Base-by-base conservation (phyloP, 495 filamentous ascomycete genomes). In the Talaromyces liani region DNA sequence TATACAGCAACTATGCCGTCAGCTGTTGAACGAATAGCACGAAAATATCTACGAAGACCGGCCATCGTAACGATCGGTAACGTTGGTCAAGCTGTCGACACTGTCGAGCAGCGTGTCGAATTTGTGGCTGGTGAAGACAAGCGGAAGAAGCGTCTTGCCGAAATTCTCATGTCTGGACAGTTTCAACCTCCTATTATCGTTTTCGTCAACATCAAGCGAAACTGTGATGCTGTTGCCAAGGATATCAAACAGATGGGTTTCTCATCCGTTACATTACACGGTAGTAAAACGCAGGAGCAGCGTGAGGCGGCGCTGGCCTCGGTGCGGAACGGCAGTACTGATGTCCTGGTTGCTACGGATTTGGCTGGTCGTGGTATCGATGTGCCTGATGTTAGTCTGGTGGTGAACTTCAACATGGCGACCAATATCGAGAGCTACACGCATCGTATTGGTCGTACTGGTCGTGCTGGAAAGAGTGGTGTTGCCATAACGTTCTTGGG, bases 161-260 rank as follows among this genome's bases (percentile, higher is more conserved):
- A 99, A 67, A 93, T 99, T 58, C 87, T 99, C 55, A 82, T 81
- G 31, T 92, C 90, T 0, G 81, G 88, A 68, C 91, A 97, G 65
- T 98, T 96, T 78, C 81, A 84, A 4, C 88, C 95, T 1, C 94
- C 94, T 22, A 93, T 99, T 75, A 98, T 99, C 71, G 94, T 98
- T 60, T 99, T 99, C 71, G 94, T 99, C 83, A 99, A 99, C 75
- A 97, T 98, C 88, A 99, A 98, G 75, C 91, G 93, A 65, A 98
- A 98, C 79, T 97, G 92, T 79, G 94, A 99, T 73, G 91, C 93
- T 61, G 88, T 99, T 33, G 94, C 94, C 1, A 83, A 91, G 63
- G 93, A 98, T 71, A 94, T 99, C 82, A 96, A 96, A 71, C 86
- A 92, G 61, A 91, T 93, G 84, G 95, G 95, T 67, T 93, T 91